Conservation (phyloP, 2,329 filamentous ascomycete species). For the Phyllosticta ampelicida region DNA sequence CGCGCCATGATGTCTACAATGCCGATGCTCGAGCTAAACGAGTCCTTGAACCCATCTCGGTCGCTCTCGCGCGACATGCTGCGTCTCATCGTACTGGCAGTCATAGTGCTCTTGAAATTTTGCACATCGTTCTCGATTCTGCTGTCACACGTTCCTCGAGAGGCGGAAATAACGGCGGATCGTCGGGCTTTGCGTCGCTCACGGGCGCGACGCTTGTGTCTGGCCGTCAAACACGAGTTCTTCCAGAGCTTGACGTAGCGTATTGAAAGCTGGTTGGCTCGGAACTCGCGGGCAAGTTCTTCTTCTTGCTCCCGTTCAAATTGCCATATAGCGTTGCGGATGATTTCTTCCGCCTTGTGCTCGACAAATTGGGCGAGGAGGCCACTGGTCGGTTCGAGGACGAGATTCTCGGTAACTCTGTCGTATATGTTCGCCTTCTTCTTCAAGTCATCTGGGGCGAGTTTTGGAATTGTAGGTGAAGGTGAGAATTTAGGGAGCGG, state of each 20-base stretch:
- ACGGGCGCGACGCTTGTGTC: constrained; percentile 7
- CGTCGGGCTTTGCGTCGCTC: constrained; percentile 8
- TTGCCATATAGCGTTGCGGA: constrained; percentile 13
- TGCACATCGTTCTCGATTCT: constrained; percentile 2
- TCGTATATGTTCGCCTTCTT: background rate
- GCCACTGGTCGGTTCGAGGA: constrained; percentile 29
- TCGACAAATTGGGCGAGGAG: constrained; percentile 36
- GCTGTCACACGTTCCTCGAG: background rate
- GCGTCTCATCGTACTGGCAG: background rate
- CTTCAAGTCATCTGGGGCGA: background rate
- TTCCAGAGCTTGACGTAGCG: constrained; percentile 7
- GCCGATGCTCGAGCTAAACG: constrained; percentile 5
- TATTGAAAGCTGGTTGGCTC: background rate
- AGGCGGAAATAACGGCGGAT: background rate
- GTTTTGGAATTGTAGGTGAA: background rate
- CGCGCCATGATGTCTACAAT: constrained; percentile 2
- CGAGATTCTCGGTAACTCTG: constrained; percentile 26
- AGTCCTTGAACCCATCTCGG: constrained; percentile 1
- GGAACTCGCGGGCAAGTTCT: constrained; percentile 7
- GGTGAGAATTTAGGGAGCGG: background rate
- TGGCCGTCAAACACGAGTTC: background rate
- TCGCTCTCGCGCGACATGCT: background rate
- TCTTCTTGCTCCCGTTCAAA: constrained; percentile 8
- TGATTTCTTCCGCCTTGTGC: constrained; percentile 24
- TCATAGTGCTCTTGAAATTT: constrained; percentile 4